Evolutionary conservation across 2,329 filamentous ascomycete genomes (phyloP), one percentile per base, ranked within the genome.

Genomic region (Fusarium sp.): DNA sequence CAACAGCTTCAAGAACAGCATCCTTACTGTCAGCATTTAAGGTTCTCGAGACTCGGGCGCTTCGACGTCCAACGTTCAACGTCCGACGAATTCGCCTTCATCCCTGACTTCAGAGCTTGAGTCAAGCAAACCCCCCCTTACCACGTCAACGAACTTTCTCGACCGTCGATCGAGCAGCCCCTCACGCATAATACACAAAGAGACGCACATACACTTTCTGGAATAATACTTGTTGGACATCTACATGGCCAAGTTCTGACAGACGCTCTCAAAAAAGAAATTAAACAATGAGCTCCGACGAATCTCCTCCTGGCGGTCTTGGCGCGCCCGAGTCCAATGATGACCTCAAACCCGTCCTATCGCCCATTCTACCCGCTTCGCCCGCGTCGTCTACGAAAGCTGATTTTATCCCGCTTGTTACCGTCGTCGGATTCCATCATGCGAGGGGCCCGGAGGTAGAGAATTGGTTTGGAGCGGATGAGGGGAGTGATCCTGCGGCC

Each of bases 401-500:
- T 11, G 80, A 81, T 62, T 91, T 90, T 76, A 81, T 83, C 57
- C 91, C 92, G 42, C 84, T 94, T 76, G 90, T 95, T 47, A 88
- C 90, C 67, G 91, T 95, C 60, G 91, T 95, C 73, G 92, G 91
- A 78, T 95, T 95, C 76, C 91, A 95, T 79, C 92, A 95, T 84
- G 91, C 91, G 54, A 85, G 88, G 77, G 96, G 96, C 11, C 96
- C 96, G 31, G 96, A 99, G 81, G 91, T 98, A 57, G 94, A 98
- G 82, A 87, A 86, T 74, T 98, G 95, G 92, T 93, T 97, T 76
- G 94, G 93, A 64, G 88, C 81, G 27, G 79, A 90, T 20, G 89
- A 94, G 71, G 91, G 89, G 53, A 84, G 82, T 59, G 94, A 97
- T 79, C 93, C 95, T 13, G 91, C 91, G 5, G 83, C 81, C 43